These are phyloP conservation scores for Verticillium alfalfae DNA, from an alignment of 2,329 filamentous ascomycete species.

Conservation along the genomic window DNA sequence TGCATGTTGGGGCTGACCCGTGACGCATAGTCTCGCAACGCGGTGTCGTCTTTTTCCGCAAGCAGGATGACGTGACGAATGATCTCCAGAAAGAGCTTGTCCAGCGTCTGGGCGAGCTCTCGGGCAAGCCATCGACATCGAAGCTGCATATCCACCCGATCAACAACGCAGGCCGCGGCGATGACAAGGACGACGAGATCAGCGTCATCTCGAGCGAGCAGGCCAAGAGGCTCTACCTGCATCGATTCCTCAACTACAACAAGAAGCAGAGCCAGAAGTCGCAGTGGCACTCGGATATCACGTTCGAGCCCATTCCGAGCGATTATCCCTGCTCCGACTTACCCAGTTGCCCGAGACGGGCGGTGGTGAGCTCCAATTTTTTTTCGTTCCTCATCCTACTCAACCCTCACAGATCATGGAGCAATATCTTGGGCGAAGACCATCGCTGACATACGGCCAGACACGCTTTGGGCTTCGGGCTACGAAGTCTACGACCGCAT, in stretches of 20 bases:
- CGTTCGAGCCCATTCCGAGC: constrained; percentile 57
- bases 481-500: constrained; percentile 64
- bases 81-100: constrained; percentile 62
- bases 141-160: constrained; percentile 57
- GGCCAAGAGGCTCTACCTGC: constrained; percentile 43
- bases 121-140: constrained; percentile 50
- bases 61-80: constrained; percentile 55
- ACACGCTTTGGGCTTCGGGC: constrained; percentile 62
- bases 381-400: neutral
- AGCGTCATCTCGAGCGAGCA: constrained; percentile 57
- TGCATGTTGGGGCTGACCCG: too few relatives aligned
- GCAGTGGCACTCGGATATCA: constrained; percentile 59
- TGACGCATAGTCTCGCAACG: constrained; percentile 53
- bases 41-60: constrained; percentile 66
- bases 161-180: constrained; percentile 45
- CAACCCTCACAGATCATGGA: too few relatives aligned
- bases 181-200: constrained; percentile 52
- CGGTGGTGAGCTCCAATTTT: constrained; percentile 30
- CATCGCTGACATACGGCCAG: constrained; percentile 16
- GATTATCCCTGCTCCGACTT: constrained; percentile 56
- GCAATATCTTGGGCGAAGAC: too few relatives aligned
- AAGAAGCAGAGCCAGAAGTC: constrained; percentile 39
- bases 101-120: constrained; percentile 52
- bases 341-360: constrained; percentile 48
- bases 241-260: constrained; percentile 23